Percentiles rank a stretch among this genome's conserved stretches.
These are phyloP conservation scores for Aspergillus niger DNA, from an alignment of 2,329 filamentous ascomycete genomes.

Conservation along the genomic window DNA sequence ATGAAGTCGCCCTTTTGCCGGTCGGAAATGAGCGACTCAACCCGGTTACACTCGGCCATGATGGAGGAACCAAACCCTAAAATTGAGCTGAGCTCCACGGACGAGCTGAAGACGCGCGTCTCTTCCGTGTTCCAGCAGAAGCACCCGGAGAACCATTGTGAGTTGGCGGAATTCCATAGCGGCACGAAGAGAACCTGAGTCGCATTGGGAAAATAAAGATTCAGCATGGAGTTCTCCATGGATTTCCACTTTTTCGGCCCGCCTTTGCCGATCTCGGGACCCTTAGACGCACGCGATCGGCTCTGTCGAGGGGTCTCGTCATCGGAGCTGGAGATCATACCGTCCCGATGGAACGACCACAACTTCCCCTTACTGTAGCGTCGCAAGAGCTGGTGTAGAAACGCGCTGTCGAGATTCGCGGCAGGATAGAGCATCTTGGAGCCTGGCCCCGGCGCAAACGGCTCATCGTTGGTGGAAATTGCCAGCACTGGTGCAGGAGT, in stretches of 20 bases:
- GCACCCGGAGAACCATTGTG: conserved; percentile 50
- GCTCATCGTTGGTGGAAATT: conserved; percentile 39
- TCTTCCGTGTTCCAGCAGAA: conserved; percentile 47
- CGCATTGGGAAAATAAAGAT: conserved; percentile 50
- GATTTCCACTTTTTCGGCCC: conserved; percentile 33
- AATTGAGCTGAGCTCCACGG: conserved; percentile 44
- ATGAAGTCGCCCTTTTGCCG: conserved; percentile 49
- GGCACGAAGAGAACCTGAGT: conserved; percentile 55
- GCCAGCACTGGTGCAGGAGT: conserved; percentile 37
- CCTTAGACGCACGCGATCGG: conserved; percentile 13
- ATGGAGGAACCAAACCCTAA: conserved; percentile 46
- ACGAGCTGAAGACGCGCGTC: conserved; percentile 39
- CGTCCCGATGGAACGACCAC: conserved; percentile 51
- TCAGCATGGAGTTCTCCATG: conserved; percentile 42
- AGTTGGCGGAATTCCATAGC: conserved; percentile 52
- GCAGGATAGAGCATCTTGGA: conserved; percentile 31
- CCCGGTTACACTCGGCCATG: conserved; percentile 46
- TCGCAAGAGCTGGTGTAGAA: conserved; percentile 40
- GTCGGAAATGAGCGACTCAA: conserved; percentile 46
- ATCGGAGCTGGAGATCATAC: conserved; percentile 47
- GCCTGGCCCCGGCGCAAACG: conserved; percentile 36
- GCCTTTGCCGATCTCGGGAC: conserved; percentile 24
- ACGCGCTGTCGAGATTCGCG: conserved; percentile 34
- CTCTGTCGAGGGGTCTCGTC: conserved; percentile 38
- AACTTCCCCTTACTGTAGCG: conserved; percentile 52